Percentiles rank a stretch among this genome's conserved stretches.
Evolutionary conservation across 768 basidiomycete genomes (phyloP).

Genomic region (Boletus subparvulus): DNA sequence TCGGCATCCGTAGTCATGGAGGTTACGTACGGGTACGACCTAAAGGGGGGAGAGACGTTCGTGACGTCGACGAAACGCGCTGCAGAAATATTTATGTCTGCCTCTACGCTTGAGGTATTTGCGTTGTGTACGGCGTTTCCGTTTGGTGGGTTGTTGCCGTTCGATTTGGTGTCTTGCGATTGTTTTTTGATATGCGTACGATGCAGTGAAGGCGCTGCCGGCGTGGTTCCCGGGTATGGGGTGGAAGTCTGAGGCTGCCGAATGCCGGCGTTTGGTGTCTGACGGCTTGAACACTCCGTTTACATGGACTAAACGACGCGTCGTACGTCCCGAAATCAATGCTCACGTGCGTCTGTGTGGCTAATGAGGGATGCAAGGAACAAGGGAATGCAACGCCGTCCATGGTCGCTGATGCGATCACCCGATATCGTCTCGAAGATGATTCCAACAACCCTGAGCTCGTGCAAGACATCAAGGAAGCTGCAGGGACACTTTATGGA

Average conservation of each 20-base stretch:
- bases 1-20: conserved; percentile 9
- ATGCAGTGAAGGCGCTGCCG: too few species aligned
- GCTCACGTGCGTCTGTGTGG: neutral
- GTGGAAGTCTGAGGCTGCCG: too few species aligned
- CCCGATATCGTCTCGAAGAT: neutral
- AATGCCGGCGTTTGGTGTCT: neutral
- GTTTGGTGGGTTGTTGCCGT: conserved; percentile 8
- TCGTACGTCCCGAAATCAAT: neutral
- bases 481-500: conserved; percentile 18
- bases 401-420: conserved; percentile 20
- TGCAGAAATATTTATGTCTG: conserved; percentile 3
- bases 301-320: conserved; percentile 4
- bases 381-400: conserved; percentile 8
- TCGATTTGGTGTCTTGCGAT: too few species aligned
- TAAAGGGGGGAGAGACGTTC: conserved; percentile 1
- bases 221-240: too few species aligned
- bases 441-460: conserved; percentile 1
- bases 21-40: conserved; percentile 18
- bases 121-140: conserved; percentile 12
- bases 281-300: conserved; percentile 14
- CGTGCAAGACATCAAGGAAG: conserved; percentile 16
- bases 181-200: too few species aligned
- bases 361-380: neutral
- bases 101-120: neutral
- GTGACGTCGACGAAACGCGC: conserved; percentile 7